A percentile compares a stretch with the other conserved stretches of the same genome.
Conservation (phyloP, 2,329 filamentous ascomycete genomes). For the Diaporthe eres region DNA sequence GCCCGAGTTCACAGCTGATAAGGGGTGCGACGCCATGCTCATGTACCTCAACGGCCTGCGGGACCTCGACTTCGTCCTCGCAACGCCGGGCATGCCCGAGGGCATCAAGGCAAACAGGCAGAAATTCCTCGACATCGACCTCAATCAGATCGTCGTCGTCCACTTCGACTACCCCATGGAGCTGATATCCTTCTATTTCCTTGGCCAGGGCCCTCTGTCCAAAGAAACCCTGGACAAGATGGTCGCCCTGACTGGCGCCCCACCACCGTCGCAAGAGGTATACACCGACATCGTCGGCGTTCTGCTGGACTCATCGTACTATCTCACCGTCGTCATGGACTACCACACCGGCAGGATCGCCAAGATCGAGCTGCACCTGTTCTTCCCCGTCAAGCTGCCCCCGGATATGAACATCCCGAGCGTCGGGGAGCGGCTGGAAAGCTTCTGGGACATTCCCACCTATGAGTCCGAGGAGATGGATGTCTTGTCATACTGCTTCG, state of each 20-base stretch:
- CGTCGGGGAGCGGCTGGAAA: constrained; percentile 28
- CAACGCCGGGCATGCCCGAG: constrained; percentile 31
- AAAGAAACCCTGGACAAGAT: constrained; percentile 28
- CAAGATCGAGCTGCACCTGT: constrained; percentile 40
- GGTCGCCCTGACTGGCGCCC: constrained; percentile 36
- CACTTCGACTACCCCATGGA: constrained; percentile 33
- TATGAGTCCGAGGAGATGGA: constrained; percentile 40
- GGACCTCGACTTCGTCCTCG: constrained; percentile 28
- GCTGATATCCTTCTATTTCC: constrained; percentile 34
- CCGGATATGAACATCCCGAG: constrained; percentile 39
- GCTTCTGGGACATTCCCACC: constrained; percentile 38
- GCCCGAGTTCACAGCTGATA: constrained; percentile 38
- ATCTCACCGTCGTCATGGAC: constrained; percentile 38
- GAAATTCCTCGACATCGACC: constrained; percentile 21
- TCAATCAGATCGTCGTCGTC: constrained; percentile 20
- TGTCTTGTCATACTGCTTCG: constrained; percentile 39
- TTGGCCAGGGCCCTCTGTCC: constrained; percentile 39
- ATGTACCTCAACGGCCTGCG: constrained; percentile 35
- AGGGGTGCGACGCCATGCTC: constrained; percentile 35
- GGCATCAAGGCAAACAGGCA: constrained; percentile 38
- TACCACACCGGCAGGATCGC: constrained; percentile 30
- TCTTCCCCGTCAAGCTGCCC: constrained; percentile 41
- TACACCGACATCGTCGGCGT: constrained; percentile 39
- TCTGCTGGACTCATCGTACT: constrained; percentile 35
- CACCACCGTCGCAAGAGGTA: constrained; percentile 30